Evolutionary conservation across 2,329 filamentous ascomycete species (phyloP).

Genomic region (Samsoniella hepiali): DNA sequence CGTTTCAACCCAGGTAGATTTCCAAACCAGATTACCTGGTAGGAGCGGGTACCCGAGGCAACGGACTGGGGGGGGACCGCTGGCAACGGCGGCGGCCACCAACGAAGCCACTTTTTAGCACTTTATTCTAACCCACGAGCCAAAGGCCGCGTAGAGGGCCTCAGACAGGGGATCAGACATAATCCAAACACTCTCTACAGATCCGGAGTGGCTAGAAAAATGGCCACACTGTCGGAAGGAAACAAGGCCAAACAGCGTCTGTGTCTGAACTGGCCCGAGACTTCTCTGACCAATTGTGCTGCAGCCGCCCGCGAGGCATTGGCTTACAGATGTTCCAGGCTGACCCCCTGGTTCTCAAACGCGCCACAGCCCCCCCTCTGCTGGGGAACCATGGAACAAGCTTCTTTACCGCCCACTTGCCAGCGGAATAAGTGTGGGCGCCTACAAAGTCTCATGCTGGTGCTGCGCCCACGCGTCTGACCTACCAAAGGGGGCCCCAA

Average conservation of each 20-base stretch:
- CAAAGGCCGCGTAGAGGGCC: not conserved
- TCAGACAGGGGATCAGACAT: not conserved
- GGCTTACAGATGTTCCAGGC: not conserved
- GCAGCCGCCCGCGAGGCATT: not conserved
- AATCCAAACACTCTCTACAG: not conserved
- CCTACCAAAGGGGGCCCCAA: not conserved
- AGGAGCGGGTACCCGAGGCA: slow-evolving; percentile 12
- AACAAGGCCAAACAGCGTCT: not conserved
- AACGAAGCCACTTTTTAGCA: not conserved
- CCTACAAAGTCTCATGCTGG: not conserved
- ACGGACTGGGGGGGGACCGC: not conserved
- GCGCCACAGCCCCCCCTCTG: not conserved
- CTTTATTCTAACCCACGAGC: too few species aligned
- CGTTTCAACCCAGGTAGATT: not conserved
- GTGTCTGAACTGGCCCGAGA: not conserved
- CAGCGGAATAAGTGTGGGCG: too few species aligned
- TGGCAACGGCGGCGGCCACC: not conserved
- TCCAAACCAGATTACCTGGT: not conserved
- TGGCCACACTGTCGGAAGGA: not conserved
- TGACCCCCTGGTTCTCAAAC: not conserved
- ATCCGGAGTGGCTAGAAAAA: not conserved
- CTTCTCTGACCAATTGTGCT: not conserved
- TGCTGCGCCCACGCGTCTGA: not conserved
- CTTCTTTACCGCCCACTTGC: not conserved
- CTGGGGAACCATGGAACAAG: not conserved